Percentiles rank a stretch among this genome's conserved stretches.
These are phyloP conservation scores for Tetrahymena malaccensis DNA, from an alignment of 73 alveolate species.

Conservation along the genomic window DNA sequence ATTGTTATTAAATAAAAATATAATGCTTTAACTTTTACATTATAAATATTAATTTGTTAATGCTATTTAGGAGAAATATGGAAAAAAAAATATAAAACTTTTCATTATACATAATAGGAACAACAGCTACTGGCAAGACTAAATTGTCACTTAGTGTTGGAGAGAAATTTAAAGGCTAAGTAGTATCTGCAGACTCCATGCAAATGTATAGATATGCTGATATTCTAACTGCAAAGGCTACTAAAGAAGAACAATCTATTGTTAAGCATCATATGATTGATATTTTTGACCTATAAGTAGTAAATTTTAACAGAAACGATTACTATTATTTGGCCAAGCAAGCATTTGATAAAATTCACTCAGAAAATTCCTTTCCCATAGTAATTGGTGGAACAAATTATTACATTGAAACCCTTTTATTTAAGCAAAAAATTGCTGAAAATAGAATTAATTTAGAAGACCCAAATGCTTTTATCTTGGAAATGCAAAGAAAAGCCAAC, in stretches of 20 bases:
- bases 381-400: conserved; percentile 80
- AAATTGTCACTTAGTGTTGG: conserved; percentile 69
- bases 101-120: conserved; percentile 54
- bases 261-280: conserved; percentile 56
- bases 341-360: conserved; percentile 25
- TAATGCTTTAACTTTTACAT: background rate
- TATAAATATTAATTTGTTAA: background rate
- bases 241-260: conserved; percentile 38
- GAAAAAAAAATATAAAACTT: background rate
- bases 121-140: conserved; percentile 86
- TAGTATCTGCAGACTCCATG: conserved; percentile 77
- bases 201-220: conserved; percentile 62
- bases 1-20: background rate
- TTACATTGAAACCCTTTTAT: conserved; percentile 61
- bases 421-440: conserved; percentile 21
- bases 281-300: conserved; percentile 28
- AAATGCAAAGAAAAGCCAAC: background rate
- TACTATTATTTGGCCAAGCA: background rate
- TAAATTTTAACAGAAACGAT: conserved; percentile 46
- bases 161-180: conserved; percentile 55
- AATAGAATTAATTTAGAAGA: background rate
- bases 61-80: background rate
- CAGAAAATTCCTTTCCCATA: conserved; percentile 27
- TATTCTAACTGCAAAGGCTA: conserved; percentile 79
- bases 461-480: background rate